Base-by-base conservation (phyloP, 2,329 filamentous ascomycete species). In the Nannizziopsis barbatae region DNA sequence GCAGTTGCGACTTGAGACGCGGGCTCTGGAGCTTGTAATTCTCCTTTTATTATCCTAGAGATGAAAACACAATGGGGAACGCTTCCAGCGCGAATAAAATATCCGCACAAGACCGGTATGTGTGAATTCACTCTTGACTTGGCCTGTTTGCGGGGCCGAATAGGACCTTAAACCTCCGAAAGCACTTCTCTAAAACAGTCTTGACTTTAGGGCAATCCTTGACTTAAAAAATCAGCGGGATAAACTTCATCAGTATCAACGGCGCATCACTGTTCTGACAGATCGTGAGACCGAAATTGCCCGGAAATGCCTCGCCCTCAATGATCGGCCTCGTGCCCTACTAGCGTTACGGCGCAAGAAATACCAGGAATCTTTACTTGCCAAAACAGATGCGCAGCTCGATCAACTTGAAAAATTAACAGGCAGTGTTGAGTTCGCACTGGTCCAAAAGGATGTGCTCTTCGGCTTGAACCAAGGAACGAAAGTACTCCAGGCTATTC, bases 191-290 rank as follows among this genome's bases (percentile, higher is more conserved):
- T 18, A 15, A 38, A 11, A 44, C 14, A 27, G 20, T 36, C 30
- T 11, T 20, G 1, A 22, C 11, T 42, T 9, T 63, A 95, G 89
- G 72, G 90, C 90, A 52, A 95, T 96, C 68, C 83, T 96, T 61
- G 89, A 96, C 70, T 84, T 96, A 72, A 96, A 96, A 73, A 87
- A 81, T 69, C 90, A 96, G 72, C 89, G 92, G 66, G 92, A 98
- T 74, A 93, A 88, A 67, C 82, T 98, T 2, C 89, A 93, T 62
- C 88, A 94, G 66, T 96, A 96, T 72, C 90, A 95, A 68, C 84
- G 84, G 61, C 84, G 86, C 60, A 92, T 98, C 62, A 83, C 81
- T 32, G 75, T 86, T 45, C 79, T 98, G 33, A 95, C 90, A 5
- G 78, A 83, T 62, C 84, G 84, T 56, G 90, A 98, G 70, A 95